phyloP scores from a whole-genome alignment of 108 stramenopile species.

The Discostella pseudostelligera region DNA sequence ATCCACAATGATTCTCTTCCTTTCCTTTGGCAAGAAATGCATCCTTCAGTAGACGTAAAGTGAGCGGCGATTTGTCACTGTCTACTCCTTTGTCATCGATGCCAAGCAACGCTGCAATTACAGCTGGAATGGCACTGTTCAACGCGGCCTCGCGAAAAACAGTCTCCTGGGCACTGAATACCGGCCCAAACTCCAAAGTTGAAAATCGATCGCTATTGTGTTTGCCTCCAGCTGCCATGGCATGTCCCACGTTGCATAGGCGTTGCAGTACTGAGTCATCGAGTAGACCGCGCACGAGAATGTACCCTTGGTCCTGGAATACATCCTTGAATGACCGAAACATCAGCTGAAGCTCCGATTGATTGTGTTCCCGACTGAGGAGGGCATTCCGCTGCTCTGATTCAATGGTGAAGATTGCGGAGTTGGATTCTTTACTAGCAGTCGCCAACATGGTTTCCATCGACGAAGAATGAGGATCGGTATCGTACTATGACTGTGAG shows the following conservation, averaged over 20 bases:
- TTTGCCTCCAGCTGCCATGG: not conserved
- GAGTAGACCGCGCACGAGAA: constrained; percentile 13
- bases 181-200: constrained; percentile 18
- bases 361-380: constrained; percentile 1
- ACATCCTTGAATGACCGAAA: too few species aligned
- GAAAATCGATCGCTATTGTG: constrained; percentile 1
- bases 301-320: constrained; percentile 4
- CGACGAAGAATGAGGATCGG: too few species aligned
- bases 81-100: constrained; percentile 3
- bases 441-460: too few species aligned
- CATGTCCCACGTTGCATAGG: not conserved
- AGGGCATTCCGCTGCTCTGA: constrained; percentile 6
- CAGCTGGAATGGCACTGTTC: constrained; percentile 13
- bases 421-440: not conserved
- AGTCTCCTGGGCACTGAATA: constrained; percentile 1
- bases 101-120: constrained; percentile 13
- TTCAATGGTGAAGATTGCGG: not conserved
- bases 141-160: constrained; percentile 14
- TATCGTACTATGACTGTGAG: too few species aligned
- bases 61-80: not conserved
- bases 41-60: constrained; percentile 18
- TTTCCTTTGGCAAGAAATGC: constrained; percentile 29
- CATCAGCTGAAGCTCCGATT: not conserved
- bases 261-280: constrained; percentile 7
- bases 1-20: constrained; percentile 32